Conservation (phyloP, 805 yeast species). For the fission yeast (Schizosaccharomyces pombe) region ASM294v3 CU329670.1:3506001-3506500, state of each 20-base stretch:
- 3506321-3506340: slow-evolving; percentile 40
- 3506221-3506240: slow-evolving; percentile 71
- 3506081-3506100: slow-evolving; percentile 65
- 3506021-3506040: slow-evolving; percentile 23
- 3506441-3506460: slow-evolving; percentile 58
- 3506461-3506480: slow-evolving; percentile 20
- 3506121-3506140: not conserved
- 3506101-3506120: no score
- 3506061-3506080: slow-evolving; percentile 85
- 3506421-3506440: slow-evolving; percentile 76
- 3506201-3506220: slow-evolving; percentile 34
- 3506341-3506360: slow-evolving; percentile 50
- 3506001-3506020: not conserved
- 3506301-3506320: slow-evolving; percentile 41
- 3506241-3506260: slow-evolving; percentile 54
- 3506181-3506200: slow-evolving; percentile 50
- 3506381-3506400: slow-evolving; percentile 82
- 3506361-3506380: slow-evolving; percentile 96
- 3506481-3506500: slow-evolving; percentile 53
- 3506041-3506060: slow-evolving; percentile 73
- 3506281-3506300: slow-evolving; percentile 62
- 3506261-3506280: slow-evolving; percentile 61
- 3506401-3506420: slow-evolving; percentile 64
- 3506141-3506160: slow-evolving; percentile 23
- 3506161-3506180: slow-evolving; percentile 57